These are phyloP conservation scores for Arctium minus DNA, from an alignment of 129 eudicot species.

Conservation along the genomic window DNA sequence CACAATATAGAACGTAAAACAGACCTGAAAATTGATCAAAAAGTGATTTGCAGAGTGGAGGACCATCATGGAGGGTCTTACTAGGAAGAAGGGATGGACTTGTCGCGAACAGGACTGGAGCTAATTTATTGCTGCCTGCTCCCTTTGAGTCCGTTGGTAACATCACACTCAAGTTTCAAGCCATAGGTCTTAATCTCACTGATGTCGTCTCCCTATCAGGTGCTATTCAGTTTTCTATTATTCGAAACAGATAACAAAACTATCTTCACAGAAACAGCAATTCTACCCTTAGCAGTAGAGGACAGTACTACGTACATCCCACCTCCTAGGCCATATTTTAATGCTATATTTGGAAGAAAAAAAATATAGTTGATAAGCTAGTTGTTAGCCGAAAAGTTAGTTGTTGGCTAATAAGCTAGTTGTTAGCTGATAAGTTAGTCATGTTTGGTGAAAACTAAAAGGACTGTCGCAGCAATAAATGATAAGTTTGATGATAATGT, in stretches of 20 bases:
- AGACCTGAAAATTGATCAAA: not conserved
- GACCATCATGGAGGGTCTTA: conserved; percentile 45
- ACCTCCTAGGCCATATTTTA: not conserved
- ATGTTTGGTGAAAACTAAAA: too few relatives aligned
- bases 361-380: not conserved
- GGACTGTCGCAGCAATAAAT: too few relatives aligned
- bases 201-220: conserved; percentile 79
- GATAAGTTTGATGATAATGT: not conserved
- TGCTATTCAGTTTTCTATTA: not conserved
- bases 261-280: not conserved
- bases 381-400: not conserved
- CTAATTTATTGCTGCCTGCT: conserved; percentile 45
- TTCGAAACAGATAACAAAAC: not conserved
- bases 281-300: not conserved
- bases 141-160: conserved; percentile 59
- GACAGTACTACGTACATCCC: not conserved
- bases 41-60: conserved; percentile 56
- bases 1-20: not conserved
- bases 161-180: conserved; percentile 54
- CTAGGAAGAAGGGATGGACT: conserved; percentile 58
- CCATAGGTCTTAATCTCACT: conserved; percentile 55
- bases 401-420: not conserved
- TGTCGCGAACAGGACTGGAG: conserved; percentile 54
- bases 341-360: not conserved
- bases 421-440: not conserved